Conservation (phyloP, 495 filamentous ascomycete species). For the Hyaloscypha finlandica region DNA sequence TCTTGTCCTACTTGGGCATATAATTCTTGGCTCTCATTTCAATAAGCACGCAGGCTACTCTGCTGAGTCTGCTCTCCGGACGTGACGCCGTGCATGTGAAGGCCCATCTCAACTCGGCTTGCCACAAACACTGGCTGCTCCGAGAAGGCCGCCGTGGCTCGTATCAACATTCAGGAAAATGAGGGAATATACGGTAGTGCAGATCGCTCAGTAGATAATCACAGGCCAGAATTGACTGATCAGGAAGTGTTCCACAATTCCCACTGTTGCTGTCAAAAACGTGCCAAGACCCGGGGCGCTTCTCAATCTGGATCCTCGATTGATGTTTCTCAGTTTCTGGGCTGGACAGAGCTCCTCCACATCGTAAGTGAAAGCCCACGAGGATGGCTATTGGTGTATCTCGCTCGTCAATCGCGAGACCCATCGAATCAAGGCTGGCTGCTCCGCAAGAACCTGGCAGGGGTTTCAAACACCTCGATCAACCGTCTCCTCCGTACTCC, state of each 20-base stretch:
- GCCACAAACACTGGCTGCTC: conserved; percentile 15
- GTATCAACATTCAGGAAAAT: conserved; percentile 27
- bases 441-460: not conserved
- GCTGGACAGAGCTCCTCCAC: not conserved
- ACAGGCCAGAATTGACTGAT: conserved; percentile 12
- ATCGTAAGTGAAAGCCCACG: not conserved
- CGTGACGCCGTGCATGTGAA: not conserved
- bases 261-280: conserved; percentile 16
- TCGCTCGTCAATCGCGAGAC: not conserved
- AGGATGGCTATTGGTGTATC: conserved; percentile 6
- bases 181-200: conserved; percentile 16
- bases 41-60: no score
- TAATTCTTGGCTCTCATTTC: not conserved
- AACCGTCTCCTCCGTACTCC: not conserved
- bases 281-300: conserved; percentile 13
- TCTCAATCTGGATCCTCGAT: not conserved
- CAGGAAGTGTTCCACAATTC: conserved; percentile 13
- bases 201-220: conserved; percentile 21
- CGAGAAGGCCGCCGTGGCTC: conserved; percentile 7
- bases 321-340: not conserved
- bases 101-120: conserved; percentile 9
- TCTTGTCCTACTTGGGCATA: conserved; percentile 12
- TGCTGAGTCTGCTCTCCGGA: conserved; percentile 2
- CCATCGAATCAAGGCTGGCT: no score
- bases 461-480: conserved; percentile 1